Base-by-base conservation (phyloP, 257 asterid genomes). In the Solanum pinnatisectum region DNA sequence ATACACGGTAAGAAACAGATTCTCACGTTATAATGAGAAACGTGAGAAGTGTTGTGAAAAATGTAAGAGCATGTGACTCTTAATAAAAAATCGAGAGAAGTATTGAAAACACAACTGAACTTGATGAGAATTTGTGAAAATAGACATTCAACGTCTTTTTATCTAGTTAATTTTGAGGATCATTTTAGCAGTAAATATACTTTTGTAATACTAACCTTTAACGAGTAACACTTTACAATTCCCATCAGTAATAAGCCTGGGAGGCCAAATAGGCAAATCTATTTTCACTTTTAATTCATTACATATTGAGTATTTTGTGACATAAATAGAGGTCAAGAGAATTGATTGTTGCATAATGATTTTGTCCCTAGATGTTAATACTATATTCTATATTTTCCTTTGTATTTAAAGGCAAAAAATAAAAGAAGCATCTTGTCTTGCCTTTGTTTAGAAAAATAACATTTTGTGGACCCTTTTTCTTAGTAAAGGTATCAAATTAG, bases 401-500 rank as follows among this genome's bases (percentile, higher is more conserved):
- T 37, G 72, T 65, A 8, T 85, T 71, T 8, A 79, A n/a, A 42
- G n/a, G n/a, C 65, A 46, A 16, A 44, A 16, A 44, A 44, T 44
- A 44, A 90, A 88, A 90, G 91, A 44, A 85, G 71, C 86, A 92
- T 87, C 74, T 84, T 90, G 89, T 86, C 87, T 42, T 84, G 11
- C 89, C 46, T 72, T 88, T 39, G 84, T 44, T 87, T 85, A 87
- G 85, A 91, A 84, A 67, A 86, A 88, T 86, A 60, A 35, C 20
- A 49, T 81, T 76, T 44, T 18, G 67, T 56, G 72, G n/a, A 4
- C 25, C 72, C 90, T 87, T 91, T 92, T 93, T 52, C 93, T 76
- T 84, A 81, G 88, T 70, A 84, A 70, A 83, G 90, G 93, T 72
- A 93, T 90, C 93, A 88, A 87, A 84, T 87, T 84, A 27, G 67